Evolutionary conservation across 139 green algal genomes (phyloP), one percentile per base, ranked within the genome.

Genomic region (Chara braunii): DNA sequence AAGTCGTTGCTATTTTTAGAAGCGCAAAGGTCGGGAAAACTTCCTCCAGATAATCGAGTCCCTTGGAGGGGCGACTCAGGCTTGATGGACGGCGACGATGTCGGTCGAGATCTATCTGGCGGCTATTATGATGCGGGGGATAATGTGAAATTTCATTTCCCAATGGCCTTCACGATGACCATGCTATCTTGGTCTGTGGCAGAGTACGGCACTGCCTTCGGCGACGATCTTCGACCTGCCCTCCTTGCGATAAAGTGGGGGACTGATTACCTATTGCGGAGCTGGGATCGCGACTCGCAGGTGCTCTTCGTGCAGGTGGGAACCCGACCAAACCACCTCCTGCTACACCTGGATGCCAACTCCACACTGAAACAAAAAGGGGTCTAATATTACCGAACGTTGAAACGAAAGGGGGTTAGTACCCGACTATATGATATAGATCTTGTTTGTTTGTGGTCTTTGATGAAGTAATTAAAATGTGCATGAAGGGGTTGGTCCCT

Each of bases 61-160:
- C 36, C 65, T 29, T 74, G 65, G 65, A 23, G 65, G 45, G 45
- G 60, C 34, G 32, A 74, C 48, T 74, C 65, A 23, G 65, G 56
- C 32, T 34, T 74, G 7, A 18, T 6, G 35, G 65, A 74, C 33
- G 65, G 65, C 1, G 37, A 52, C 28, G 58, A 72, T 60, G 34
- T 2, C 22, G 55, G 40, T 42, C 5, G 11, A 14, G 60, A 76
- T 22, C 60, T 76, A n/a, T 18, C 31, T 11, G 60, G 67, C 48
- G 67, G 67, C 23, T 76, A 76, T 45, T 86, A 81, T 48, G 82
- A 88, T 53, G 74, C 82, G 14, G 82, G 82, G 3, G 83, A 90
- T 48, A 83, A 86, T 43, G 83, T 89, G 23, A 89, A 89, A 62
- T 86, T 87, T 62, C 86, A 77, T 8, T 70, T 82, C 7, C 86